Conservation (phyloP, 2,329 filamentous ascomycete species). For the Ophiostoma himal-ulmi region DNA sequence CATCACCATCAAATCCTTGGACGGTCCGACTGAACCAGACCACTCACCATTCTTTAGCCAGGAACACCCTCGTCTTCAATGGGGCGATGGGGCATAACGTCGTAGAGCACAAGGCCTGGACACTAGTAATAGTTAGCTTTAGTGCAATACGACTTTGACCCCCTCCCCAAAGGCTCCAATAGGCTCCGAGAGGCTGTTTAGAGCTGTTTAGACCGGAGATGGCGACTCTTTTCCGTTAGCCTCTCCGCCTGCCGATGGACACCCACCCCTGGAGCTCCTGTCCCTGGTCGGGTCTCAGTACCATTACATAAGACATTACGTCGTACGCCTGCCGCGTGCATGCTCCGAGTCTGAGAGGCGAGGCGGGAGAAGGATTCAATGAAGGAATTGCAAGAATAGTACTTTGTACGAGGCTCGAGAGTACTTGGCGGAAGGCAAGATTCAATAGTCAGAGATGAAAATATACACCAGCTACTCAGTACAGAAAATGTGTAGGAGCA, state of each 20-base stretch:
- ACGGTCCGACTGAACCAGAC: background rate
- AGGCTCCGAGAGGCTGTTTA: background rate
- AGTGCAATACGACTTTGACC: background rate
- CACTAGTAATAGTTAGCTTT: background rate
- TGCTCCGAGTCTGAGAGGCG: background rate
- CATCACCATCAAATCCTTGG: background rate
- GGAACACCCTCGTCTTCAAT: background rate
- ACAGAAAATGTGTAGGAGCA: background rate
- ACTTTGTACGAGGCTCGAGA: background rate
- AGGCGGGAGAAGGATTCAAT: background rate
- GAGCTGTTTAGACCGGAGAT: background rate
- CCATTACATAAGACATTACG: slow-evolving; percentile 4
- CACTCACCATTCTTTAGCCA: background rate
- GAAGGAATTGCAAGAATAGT: background rate
- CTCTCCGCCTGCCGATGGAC: slow-evolving; percentile 14
- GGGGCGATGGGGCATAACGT: background rate
- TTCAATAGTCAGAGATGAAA: background rate
- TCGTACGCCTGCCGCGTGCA: background rate
- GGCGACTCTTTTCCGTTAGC: slow-evolving; percentile 5
- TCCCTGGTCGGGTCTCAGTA: background rate
- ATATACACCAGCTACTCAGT: background rate
- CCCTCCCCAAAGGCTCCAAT: background rate
- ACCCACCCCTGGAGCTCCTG: background rate
- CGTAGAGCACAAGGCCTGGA: background rate
- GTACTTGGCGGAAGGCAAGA: background rate